Conservation (phyloP, 306 rosid genomes). For the Casuarina equisetifolia region DNA sequence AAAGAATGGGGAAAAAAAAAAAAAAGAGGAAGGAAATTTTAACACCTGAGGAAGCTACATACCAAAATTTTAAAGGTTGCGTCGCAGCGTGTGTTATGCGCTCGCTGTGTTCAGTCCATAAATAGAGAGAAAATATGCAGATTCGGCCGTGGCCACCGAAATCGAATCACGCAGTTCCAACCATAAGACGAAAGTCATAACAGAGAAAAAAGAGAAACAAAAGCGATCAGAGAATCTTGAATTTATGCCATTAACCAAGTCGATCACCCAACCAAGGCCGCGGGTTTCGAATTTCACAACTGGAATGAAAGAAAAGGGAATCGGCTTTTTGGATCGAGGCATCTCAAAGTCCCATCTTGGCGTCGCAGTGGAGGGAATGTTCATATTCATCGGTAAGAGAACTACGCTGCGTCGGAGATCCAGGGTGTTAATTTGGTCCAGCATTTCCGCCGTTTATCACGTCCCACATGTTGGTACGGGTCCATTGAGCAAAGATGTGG, state of each 20-base stretch:
- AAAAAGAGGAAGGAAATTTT: not conserved
- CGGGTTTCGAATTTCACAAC: not conserved
- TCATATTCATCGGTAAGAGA: not conserved
- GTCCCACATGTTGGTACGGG: not conserved
- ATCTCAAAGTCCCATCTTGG: not conserved
- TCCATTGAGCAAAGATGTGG: not conserved
- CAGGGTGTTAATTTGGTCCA: not conserved
- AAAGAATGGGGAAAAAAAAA: not conserved
- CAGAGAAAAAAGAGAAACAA: not conserved
- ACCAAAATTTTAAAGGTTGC: slow-evolving; percentile 23
- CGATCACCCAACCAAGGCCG: not conserved
- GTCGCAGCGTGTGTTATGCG: slow-evolving; percentile 11
- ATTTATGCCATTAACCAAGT: not conserved
- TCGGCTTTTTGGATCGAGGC: slow-evolving; percentile 15
- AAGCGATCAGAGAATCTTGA: slow-evolving; percentile 10
- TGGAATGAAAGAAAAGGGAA: slow-evolving; percentile 13
- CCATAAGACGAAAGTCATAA: not conserved
- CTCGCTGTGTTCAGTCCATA: not conserved
- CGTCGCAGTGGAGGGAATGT: not conserved
- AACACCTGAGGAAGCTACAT: not conserved
- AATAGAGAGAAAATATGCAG: slow-evolving; percentile 14
- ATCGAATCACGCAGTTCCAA: slow-evolving; percentile 15
- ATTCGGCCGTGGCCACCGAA: slow-evolving; percentile 30
- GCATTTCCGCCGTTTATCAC: not conserved
- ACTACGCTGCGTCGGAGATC: not conserved